A percentile compares a stretch with the other conserved stretches of the same genome.
phyloP scores from a whole-genome alignment of 371 early-diverging fungal species.

The Dichotomocladium elegans region DNA sequence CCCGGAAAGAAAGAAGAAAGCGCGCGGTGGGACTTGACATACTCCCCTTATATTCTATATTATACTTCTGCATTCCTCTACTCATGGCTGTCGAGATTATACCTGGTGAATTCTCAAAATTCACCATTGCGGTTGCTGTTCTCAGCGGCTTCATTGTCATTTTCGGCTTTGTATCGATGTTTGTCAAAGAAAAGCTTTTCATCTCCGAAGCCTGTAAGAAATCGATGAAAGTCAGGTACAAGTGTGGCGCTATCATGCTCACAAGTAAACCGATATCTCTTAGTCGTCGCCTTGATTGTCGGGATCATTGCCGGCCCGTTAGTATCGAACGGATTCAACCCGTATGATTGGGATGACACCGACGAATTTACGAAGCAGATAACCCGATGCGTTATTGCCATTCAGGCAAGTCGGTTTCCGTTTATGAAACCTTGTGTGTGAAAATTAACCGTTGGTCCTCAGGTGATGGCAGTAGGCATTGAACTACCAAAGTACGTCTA shows the following conservation, averaged over 20 bases:
- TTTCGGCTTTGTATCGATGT: constrained; percentile 87
- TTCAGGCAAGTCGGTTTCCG: constrained; percentile 51
- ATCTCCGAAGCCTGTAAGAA: constrained; percentile 87
- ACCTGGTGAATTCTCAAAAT: constrained; percentile 47
- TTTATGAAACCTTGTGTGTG: neutral
- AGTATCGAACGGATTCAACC: constrained; percentile 61
- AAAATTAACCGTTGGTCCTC: neutral
- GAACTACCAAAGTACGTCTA: constrained; percentile 66
- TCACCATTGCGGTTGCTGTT: constrained; percentile 51
- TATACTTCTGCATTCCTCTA: no score
- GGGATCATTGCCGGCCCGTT: constrained; percentile 88
- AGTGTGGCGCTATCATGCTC: no score
- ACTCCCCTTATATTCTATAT: no score
- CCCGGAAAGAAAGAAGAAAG: no score
- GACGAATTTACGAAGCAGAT: constrained; percentile 65
- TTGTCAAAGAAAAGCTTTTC: constrained; percentile 87
- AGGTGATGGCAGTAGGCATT: constrained; percentile 87
- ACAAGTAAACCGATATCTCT: no score
- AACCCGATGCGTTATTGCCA: constrained; percentile 74
- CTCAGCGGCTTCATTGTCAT: constrained; percentile 82
- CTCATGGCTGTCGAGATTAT: constrained; percentile 28
- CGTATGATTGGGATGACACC: constrained; percentile 46
- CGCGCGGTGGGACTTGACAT: no score
- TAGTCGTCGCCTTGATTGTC: constrained; percentile 79
- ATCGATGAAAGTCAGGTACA: no score